Percentiles rank a stretch among this genome's conserved stretches.
These are phyloP conservation scores for Cladorrhinum samala DNA, from an alignment of 495 filamentous ascomycete species.

Conservation along the genomic window DNA sequence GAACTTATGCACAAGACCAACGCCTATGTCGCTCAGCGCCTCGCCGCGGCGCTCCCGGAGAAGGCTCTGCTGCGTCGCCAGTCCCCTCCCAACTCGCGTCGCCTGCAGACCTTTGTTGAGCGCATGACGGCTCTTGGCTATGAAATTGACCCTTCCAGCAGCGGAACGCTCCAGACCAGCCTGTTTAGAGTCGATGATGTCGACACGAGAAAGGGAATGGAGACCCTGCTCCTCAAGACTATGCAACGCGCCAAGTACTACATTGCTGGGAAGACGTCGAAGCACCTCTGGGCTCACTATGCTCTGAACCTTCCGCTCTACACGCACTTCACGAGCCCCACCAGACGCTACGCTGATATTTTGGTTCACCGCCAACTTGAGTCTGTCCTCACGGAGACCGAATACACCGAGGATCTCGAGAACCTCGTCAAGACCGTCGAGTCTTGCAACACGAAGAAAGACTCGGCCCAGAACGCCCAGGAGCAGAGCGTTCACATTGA, in stretches of 20 bases:
- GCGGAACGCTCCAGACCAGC: slow-evolving; percentile 84
- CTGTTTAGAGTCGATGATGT: slow-evolving; percentile 83
- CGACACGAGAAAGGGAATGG: slow-evolving; percentile 93
- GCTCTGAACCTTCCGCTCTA: slow-evolving; percentile 88
- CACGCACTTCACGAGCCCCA: slow-evolving; percentile 96
- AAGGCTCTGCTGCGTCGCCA: slow-evolving; percentile 90
- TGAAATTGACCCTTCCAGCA: slow-evolving; percentile 81
- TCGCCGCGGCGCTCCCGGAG: slow-evolving; percentile 72
- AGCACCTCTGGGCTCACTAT: slow-evolving; percentile 78
- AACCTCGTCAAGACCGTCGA: slow-evolving; percentile 87
- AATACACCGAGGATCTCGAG: slow-evolving; percentile 87
- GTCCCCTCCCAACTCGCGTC: slow-evolving; percentile 74
- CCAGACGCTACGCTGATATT: slow-evolving; percentile 89
- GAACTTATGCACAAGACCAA: slow-evolving; percentile 91
- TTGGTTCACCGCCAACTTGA: slow-evolving; percentile 95
- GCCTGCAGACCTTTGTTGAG: slow-evolving; percentile 83
- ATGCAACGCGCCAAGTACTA: slow-evolving; percentile 97
- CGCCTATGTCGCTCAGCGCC: slow-evolving; percentile 76
- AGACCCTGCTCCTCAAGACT: slow-evolving; percentile 85
- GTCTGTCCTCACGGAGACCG: slow-evolving; percentile 73
- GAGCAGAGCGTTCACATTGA: slow-evolving; percentile 99
- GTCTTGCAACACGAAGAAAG: slow-evolving; percentile 97
- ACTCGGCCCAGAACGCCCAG: slow-evolving; percentile 93
- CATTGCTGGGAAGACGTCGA: slow-evolving; percentile 65
- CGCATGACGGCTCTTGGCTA: slow-evolving; percentile 88